A percentile compares a stretch with the other conserved stretches of the same genome.
These are phyloP conservation scores for Fonsecaea pugnacius DNA, from an alignment of 2,329 filamentous ascomycete species.

Conservation along the genomic window DNA sequence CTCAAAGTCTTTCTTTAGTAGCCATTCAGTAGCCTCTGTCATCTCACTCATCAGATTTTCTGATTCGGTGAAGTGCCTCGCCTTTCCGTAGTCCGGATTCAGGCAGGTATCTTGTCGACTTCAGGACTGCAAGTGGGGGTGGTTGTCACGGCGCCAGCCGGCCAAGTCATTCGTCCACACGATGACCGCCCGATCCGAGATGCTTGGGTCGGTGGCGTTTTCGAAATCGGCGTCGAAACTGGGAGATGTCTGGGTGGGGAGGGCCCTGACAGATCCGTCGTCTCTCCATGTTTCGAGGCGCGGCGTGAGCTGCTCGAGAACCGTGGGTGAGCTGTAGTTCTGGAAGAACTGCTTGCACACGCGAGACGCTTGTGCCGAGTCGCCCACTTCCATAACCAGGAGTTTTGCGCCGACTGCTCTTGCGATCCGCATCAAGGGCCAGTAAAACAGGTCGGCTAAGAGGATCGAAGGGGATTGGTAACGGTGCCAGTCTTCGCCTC, in stretches of 20 bases:
- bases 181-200: conserved; percentile 28
- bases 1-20: too few species aligned
- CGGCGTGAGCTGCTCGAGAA: neutral
- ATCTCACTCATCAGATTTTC: neutral
- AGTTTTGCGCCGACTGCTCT: conserved; percentile 56
- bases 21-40: too few species aligned
- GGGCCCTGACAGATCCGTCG: conserved; percentile 24
- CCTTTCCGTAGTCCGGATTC: neutral
- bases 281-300: conserved; percentile 34
- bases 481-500: conserved; percentile 10
- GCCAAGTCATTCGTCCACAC: conserved; percentile 19
- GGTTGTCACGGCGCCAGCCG: conserved; percentile 16
- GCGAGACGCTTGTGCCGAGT: conserved; percentile 67
- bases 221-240: neutral
- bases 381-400: conserved; percentile 73
- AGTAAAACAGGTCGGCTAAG: conserved; percentile 67
- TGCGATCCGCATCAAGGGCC: conserved; percentile 64
- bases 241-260: neutral
- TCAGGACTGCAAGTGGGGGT: neutral
- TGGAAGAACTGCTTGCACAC: conserved; percentile 53
- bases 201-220: neutral
- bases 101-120: neutral
- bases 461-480: conserved; percentile 31
- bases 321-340: conserved; percentile 7
- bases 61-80: neutral